These are phyloP conservation scores for Penicillium paradoxum DNA, from an alignment of 495 filamentous ascomycete species.

Conservation along the genomic window DNA sequence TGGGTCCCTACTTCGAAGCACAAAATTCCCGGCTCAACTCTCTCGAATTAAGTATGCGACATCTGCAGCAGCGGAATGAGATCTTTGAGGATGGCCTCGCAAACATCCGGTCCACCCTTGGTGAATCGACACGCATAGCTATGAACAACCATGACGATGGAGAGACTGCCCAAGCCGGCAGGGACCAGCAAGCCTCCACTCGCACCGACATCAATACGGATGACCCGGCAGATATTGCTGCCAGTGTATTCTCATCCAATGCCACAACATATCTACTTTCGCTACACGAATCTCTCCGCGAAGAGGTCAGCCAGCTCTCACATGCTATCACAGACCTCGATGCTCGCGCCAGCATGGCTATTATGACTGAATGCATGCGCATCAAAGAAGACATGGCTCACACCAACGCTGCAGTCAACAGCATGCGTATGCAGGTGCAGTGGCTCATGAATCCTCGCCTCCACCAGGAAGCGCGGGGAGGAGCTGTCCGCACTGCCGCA, in stretches of 20 bases:
- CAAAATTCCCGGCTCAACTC: constrained; percentile 54
- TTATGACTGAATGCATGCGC: constrained; percentile 63
- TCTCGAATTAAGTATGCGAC: constrained; percentile 52
- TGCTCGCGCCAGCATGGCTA: constrained; percentile 59
- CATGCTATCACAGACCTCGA: constrained; percentile 59
- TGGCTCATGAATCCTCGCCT: constrained; percentile 62
- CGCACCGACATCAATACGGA: constrained; percentile 8
- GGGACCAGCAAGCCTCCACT: not conserved
- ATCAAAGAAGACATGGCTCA: constrained; percentile 65
- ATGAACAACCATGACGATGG: not conserved
- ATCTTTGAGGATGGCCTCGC: constrained; percentile 52
- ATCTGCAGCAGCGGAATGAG: constrained; percentile 54
- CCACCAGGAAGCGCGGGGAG: constrained; percentile 38
- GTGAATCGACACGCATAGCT: constrained; percentile 30
- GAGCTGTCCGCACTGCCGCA: constrained; percentile 17
- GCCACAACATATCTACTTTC: constrained; percentile 58
- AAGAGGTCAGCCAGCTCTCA: constrained; percentile 56
- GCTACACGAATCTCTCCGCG: constrained; percentile 63
- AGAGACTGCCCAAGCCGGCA: constrained; percentile 1
- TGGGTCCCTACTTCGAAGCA: constrained; percentile 53
- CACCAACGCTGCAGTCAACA: constrained; percentile 58
- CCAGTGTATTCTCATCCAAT: constrained; percentile 30
- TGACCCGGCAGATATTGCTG: constrained; percentile 15
- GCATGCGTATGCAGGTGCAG: constrained; percentile 62
- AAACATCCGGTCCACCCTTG: constrained; percentile 41